Evolutionary conservation across 2,329 filamentous ascomycete genomes (phyloP).

Genomic region (Colletotrichum sp.): DNA sequence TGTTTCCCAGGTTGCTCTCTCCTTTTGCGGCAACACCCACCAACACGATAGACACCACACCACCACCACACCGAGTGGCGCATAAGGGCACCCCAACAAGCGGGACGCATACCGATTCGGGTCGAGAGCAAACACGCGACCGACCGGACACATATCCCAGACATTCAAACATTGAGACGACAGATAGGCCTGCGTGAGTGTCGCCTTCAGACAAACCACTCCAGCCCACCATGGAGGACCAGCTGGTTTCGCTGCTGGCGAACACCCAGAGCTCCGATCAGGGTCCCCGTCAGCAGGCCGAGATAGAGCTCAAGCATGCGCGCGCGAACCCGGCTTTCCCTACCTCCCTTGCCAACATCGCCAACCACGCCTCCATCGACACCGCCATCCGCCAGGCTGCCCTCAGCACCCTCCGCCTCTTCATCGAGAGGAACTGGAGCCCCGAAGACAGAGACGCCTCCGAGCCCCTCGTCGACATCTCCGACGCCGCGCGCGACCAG

Average conservation of each 20-base stretch:
- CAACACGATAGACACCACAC: not conserved
- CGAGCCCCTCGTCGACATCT: conserved; percentile 65
- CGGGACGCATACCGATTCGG: not conserved
- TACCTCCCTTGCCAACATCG: conserved; percentile 79
- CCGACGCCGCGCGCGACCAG: conserved; percentile 73
- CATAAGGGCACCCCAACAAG: not conserved
- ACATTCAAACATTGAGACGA: not conserved
- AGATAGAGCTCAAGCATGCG: conserved; percentile 77
- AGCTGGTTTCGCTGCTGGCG: conserved; percentile 85
- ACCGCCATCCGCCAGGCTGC: conserved; percentile 82
- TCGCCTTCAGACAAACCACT: not conserved
- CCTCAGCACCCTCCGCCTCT: conserved; percentile 78
- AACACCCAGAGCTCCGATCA: conserved; percentile 83
- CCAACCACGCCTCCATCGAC: conserved; percentile 74
- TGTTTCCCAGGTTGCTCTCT: not conserved
- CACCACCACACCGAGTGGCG: not conserved
- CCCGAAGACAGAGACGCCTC: conserved; percentile 73
- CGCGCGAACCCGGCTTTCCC: conserved; percentile 76
- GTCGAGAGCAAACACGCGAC: not conserved
- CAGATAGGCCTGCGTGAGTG: not conserved
- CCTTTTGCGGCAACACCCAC: not conserved
- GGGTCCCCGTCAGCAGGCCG: conserved; percentile 81
- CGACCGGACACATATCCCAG: not conserved
- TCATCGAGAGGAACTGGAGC: conserved; percentile 86
- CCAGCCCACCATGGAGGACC: conserved; percentile 76